phyloP scores from a whole-genome alignment of 768 basidiomycete genomes.

The Thelephora aurantiotincta region DNA sequence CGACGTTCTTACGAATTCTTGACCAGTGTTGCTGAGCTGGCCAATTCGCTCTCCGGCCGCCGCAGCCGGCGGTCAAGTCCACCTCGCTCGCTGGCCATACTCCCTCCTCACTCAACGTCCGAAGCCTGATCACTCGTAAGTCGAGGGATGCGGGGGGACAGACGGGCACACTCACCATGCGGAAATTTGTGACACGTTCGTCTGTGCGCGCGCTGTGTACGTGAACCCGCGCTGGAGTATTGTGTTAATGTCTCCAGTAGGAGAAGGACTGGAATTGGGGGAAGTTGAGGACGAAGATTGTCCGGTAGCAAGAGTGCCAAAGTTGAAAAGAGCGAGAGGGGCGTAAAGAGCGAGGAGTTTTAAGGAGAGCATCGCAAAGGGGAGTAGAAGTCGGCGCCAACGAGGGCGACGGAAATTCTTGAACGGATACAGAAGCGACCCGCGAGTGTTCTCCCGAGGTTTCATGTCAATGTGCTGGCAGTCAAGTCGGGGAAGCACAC shows the following conservation, averaged over 20 bases:
- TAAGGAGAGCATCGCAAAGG: no score
- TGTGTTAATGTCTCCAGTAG: constrained; percentile 19
- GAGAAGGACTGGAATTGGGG: no score
- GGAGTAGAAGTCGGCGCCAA: no score
- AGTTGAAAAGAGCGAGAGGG: neutral
- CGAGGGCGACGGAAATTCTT: no score
- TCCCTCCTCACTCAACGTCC: constrained; percentile 25
- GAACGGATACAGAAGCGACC: no score
- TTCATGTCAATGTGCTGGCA: no score
- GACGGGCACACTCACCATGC: constrained; percentile 17
- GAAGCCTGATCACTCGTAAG: constrained; percentile 22
- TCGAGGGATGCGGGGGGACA: neutral
- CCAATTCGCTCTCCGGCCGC: constrained; percentile 54
- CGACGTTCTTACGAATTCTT: constrained; percentile 11
- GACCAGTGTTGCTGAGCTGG: constrained; percentile 45
- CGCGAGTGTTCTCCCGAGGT: no score
- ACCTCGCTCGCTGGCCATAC: constrained; percentile 43
- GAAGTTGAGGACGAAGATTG: no score
- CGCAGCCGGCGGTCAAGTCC: constrained; percentile 50
- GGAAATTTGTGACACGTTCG: constrained; percentile 20
- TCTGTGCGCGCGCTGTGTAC: constrained; percentile 26
- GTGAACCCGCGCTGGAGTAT: constrained; percentile 25
- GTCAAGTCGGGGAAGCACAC: no score
- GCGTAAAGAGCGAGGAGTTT: neutral
- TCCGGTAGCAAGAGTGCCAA: no score